Evolutionary conservation across 192 early-diverging fungal species (phyloP).

Genomic region (Linderina pennispora): DNA sequence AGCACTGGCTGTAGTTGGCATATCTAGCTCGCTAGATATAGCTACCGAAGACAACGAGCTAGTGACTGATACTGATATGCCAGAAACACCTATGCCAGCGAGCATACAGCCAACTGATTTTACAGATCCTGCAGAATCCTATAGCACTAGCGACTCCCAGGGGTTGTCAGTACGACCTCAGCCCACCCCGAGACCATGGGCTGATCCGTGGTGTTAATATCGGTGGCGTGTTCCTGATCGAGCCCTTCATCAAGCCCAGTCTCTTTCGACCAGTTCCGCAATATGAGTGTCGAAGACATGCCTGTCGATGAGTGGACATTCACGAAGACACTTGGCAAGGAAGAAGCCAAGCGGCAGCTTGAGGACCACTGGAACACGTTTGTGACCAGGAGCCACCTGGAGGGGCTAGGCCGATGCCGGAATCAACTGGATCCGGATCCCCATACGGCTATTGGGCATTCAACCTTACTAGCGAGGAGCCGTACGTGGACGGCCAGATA

Average conservation of each 20-base stretch:
- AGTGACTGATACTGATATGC: no score
- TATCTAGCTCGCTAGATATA: no score
- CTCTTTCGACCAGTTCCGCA: constrained; percentile 42
- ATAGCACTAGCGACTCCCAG: no score
- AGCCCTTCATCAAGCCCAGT: constrained; percentile 51
- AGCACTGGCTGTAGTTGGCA: no score
- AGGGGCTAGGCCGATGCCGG: constrained; percentile 35
- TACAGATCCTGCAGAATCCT: not conserved
- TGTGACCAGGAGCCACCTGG: constrained; percentile 48
- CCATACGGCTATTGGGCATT: constrained; percentile 58
- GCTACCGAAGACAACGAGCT: no score
- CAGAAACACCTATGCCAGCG: no score
- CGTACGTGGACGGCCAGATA: constrained; percentile 42
- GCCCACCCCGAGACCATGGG: constrained; percentile 12
- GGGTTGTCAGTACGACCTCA: no score
- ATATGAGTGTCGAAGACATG: constrained; percentile 9
- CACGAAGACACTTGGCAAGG: constrained; percentile 28
- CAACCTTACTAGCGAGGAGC: constrained; percentile 47
- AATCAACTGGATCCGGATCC: constrained; percentile 53
- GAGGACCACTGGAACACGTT: constrained; percentile 52
- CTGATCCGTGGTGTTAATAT: constrained; percentile 52
- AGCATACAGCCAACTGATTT: no score
- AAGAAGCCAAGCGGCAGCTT: constrained; percentile 32
- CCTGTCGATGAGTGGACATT: constrained; percentile 56
- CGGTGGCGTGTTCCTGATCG: constrained; percentile 54